Evolutionary conservation across 352 stramenopile genomes (phyloP), one percentile per base, ranked within the genome.

Genomic region (Phytopythium montanum): DNA sequence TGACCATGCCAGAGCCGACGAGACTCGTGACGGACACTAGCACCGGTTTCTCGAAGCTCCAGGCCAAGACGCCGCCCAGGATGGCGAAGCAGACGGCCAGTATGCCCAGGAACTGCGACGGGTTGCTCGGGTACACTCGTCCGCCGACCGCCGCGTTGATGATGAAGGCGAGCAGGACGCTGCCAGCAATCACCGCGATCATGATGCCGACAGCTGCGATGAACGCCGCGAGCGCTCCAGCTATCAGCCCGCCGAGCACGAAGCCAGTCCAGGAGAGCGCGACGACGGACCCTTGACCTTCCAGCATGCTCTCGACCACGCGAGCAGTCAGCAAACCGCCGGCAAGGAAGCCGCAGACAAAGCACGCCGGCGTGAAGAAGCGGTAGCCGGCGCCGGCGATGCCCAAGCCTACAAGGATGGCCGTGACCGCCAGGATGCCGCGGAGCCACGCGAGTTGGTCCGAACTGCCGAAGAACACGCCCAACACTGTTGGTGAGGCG

Each of bases 231-330:
- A 81, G 60, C 5, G 64, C 36, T 3, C 65, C 77, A 14, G 70
- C 46, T 0, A 83, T 5, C n/a, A 87, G 48, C 1, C 77, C 77
- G 31, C 70, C 65, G 16, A 72, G 50, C 60, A 77, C 64, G 70
- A 88, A 88, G 41, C 64, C 63, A 38, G 82, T 72, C 78, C 78
- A 88, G 7, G 74, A 79, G 36, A 72, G 65, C 4, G 68, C 70
- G 31, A 68, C 57, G 12, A 83, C 28, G 36, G 64, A 79, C 29
- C 54, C 50, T 41, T 69, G 41, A 54, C 66, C 59, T n/a, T 51
- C 52, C 12, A 82, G 77, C 28, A 66, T 62, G 23, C 54, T 60
- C 53, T 84, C 76, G 28, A 73, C 60, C 6, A 71, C 16, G 12
- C 65, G 69, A 5, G 76, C 66, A 28, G 67, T 51, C 5, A 64